Base-by-base conservation (phyloP, 345 rosid species). In the Aurinia saxatilis region DNA sequence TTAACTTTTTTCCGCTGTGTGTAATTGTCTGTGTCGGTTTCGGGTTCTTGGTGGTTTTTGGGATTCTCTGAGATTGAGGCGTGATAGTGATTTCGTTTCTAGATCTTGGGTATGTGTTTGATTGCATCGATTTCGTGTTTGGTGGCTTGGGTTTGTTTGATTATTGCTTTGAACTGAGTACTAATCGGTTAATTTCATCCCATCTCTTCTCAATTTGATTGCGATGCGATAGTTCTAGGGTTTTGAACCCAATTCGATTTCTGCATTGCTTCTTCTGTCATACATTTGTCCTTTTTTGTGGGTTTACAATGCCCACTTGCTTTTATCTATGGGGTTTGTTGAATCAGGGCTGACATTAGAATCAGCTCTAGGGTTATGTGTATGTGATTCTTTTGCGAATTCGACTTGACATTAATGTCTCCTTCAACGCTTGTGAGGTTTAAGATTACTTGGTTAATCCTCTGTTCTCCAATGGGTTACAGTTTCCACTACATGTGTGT, bases 161-260 rank as follows among this genome's bases (percentile, higher is more conserved):
- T 67, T 49, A 42, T 16, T 69, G 60, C 38, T 68, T 5, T 29
- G 8, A 57, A 57, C 7, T 61, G 63, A n/a, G 55, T 61, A 6
- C 5, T 1, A 41, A 15, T 33, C 27, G 27, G 52, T 25, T 2
- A 17, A 48, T 4, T 59, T 51, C 7, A 21, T 67, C 40, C 31
- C 57, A 55, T 57, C 5, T 61, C 40, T 47, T 25, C 8, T 33
- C 0, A 16, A 30, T 63, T 38, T 51, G 56, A 60, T 67, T 67
- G 60, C 7, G 50, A 37, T 46, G 54, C 37, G 13, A 31, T 25
- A 9, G 25, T 57, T 68, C 57, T 68, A 74, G 71, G 74, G 67
- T 68, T 68, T 68, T 68, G 21, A 5, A 42, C 27, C 57, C 50
- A 8, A 45, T 55, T 52, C 38, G 15, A 21, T 63, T 56, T 39